phyloP scores from a whole-genome alignment of 192 early-diverging fungal species.

The Phycomyces blakesleeanus region DNA sequence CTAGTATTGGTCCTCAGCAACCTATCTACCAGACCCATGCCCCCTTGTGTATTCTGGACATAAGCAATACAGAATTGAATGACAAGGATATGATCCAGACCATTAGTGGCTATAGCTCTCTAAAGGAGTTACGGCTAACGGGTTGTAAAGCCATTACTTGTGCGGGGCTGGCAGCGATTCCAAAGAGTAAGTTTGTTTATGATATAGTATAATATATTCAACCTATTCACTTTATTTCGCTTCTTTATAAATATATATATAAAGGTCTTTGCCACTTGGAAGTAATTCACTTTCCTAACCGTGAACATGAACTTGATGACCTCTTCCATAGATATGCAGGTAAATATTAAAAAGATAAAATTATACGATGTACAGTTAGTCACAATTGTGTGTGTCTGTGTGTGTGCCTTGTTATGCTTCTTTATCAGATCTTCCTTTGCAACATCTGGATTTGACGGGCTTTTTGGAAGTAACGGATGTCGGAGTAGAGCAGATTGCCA shows the following conservation, averaged over 20 bases:
- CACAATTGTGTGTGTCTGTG: too few relatives aligned
- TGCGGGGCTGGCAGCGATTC: not conserved
- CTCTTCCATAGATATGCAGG: conserved; percentile 34
- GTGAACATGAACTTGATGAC: conserved; percentile 44
- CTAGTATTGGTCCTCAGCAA: conserved; percentile 24
- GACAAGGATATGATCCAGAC: not conserved
- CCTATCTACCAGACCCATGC: conserved; percentile 3
- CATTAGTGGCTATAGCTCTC: not conserved
- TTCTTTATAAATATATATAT: not conserved
- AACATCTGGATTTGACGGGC: conserved; percentile 40
- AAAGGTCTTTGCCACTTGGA: not conserved
- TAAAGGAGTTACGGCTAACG: conserved; percentile 1
- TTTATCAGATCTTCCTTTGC: conserved; percentile 44
- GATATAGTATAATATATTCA: too few relatives aligned
- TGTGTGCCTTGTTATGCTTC: too few relatives aligned
- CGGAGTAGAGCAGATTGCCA: conserved; percentile 29
- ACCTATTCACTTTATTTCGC: too few relatives aligned
- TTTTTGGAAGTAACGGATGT: conserved; percentile 43
- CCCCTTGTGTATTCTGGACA: conserved; percentile 2
- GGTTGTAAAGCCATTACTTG: conserved; percentile 8
- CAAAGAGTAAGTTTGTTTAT: not conserved
- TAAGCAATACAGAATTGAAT: conserved; percentile 4
- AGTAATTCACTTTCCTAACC: conserved; percentile 44
- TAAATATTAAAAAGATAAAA: conserved; percentile 15
- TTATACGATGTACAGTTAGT: too few relatives aligned